A percentile compares a stretch with the other conserved stretches of the same genome.
phyloP scores from a whole-genome alignment of 345 rosid genomes.

The Acer campestre region DNA sequence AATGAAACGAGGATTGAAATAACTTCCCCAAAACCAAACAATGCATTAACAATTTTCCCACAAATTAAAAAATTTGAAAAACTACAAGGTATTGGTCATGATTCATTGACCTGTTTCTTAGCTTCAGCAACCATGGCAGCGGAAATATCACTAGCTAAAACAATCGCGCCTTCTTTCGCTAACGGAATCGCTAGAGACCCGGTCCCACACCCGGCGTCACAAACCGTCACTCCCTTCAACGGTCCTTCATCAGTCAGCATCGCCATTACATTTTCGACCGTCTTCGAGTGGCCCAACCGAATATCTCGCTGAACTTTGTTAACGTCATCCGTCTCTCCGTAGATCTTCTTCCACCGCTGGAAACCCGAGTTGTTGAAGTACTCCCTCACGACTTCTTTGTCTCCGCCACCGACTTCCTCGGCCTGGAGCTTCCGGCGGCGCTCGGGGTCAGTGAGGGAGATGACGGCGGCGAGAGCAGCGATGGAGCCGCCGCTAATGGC shows the following conservation, averaged over 20 bases:
- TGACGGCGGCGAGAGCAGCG: slow-evolving; percentile 83
- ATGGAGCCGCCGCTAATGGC: slow-evolving; percentile 80
- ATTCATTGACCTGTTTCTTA: slow-evolving; percentile 49
- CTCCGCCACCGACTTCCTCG: slow-evolving; percentile 90
- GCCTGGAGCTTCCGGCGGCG: slow-evolving; percentile 80
- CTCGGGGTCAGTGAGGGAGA: slow-evolving; percentile 79
- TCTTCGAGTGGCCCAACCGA: slow-evolving; percentile 79
- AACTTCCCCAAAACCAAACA: not conserved
- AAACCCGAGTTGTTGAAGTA: slow-evolving; percentile 88
- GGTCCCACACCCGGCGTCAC: slow-evolving; percentile 96
- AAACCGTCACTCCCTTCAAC: slow-evolving; percentile 71
- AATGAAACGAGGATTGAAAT: not conserved
- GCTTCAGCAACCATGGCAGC: slow-evolving; percentile 97
- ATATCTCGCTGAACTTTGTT: slow-evolving; percentile 83
- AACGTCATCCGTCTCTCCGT: slow-evolving; percentile 87
- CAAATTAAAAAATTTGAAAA: too few relatives aligned
- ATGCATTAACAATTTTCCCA: not conserved
- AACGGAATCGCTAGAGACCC: slow-evolving; percentile 78
- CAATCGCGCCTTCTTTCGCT: slow-evolving; percentile 85
- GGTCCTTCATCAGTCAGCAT: slow-evolving; percentile 81
- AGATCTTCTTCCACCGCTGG: slow-evolving; percentile 94
- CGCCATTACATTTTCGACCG: slow-evolving; percentile 72
- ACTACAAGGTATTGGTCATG: too few relatives aligned
- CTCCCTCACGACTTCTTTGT: slow-evolving; percentile 90
- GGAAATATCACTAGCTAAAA: slow-evolving; percentile 86